These are phyloP conservation scores for Canavalia ensiformis DNA, from an alignment of 306 rosid species.

Conservation along the genomic window DNA sequence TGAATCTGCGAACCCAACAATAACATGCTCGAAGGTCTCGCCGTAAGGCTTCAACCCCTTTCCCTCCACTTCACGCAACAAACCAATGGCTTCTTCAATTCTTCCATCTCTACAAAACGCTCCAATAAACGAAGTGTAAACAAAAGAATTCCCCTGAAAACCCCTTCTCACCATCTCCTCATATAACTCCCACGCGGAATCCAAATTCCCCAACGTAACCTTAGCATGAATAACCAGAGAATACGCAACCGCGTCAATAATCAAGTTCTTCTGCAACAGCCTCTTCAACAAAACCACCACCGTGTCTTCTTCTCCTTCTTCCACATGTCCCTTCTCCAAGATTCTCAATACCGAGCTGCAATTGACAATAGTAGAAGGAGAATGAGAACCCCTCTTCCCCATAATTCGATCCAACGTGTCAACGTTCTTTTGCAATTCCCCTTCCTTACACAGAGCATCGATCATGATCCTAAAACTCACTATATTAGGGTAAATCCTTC, in stretches of 20 bases:
- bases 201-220: slow-evolving; percentile 58
- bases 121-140: slow-evolving; percentile 67
- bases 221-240: slow-evolving; percentile 68
- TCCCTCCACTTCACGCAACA: slow-evolving; percentile 71
- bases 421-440: slow-evolving; percentile 62
- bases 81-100: slow-evolving; percentile 62
- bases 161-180: slow-evolving; percentile 80
- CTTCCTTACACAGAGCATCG: slow-evolving; percentile 79
- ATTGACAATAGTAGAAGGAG: slow-evolving; percentile 74
- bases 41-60: slow-evolving; percentile 66
- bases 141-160: slow-evolving; percentile 68
- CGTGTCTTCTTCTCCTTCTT: slow-evolving; percentile 48
- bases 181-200: slow-evolving; percentile 56
- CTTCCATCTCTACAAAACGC: slow-evolving; percentile 67
- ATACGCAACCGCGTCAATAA: slow-evolving; percentile 68
- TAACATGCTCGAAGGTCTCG: slow-evolving; percentile 66
- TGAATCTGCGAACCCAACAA: slow-evolving; percentile 64
- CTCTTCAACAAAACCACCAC: slow-evolving; percentile 69
- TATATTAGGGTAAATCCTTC: slow-evolving; percentile 62
- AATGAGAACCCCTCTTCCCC: slow-evolving; percentile 50
- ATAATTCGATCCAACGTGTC: slow-evolving; percentile 67
- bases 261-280: slow-evolving; percentile 77
- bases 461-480: slow-evolving; percentile 67
- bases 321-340: slow-evolving; percentile 53
- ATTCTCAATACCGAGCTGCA: slow-evolving; percentile 61